Conservation (phyloP, 148 eudicot species). For the Cornus suecica region DNA sequence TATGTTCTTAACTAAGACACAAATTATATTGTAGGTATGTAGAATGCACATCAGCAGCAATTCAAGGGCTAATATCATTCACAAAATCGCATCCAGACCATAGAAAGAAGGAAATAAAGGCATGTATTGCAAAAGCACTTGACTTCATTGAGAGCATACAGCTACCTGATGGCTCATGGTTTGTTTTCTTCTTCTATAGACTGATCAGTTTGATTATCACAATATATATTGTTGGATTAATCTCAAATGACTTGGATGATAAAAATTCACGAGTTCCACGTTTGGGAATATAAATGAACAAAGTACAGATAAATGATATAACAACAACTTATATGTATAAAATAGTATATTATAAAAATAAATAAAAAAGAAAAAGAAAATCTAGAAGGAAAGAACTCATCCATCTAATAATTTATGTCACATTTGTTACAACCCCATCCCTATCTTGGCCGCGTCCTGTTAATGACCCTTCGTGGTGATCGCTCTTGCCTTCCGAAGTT, state of each 20-base stretch:
- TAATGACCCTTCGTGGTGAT: too few relatives aligned
- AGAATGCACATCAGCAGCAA: conserved; percentile 31
- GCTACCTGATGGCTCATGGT: conserved; percentile 38
- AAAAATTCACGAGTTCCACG: neutral
- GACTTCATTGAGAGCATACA: conserved; percentile 31
- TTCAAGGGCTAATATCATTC: conserved; percentile 24
- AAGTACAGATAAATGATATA: too few relatives aligned
- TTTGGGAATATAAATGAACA: neutral
- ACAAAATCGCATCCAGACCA: conserved; percentile 22
- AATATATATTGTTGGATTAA: neutral
- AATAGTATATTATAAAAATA: too few relatives aligned
- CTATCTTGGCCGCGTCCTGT: too few relatives aligned
- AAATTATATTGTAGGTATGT: conserved; percentile 27
- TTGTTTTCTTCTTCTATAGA: neutral
- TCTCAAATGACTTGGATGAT: neutral
- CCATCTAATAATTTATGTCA: neutral
- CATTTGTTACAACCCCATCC: too few relatives aligned
- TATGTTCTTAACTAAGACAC: neutral
- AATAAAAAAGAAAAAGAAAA: too few relatives aligned
- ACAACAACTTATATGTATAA: neutral
- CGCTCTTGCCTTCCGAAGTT: too few relatives aligned
- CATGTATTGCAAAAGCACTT: conserved; percentile 25
- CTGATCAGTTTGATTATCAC: neutral
- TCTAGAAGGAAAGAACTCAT: neutral
- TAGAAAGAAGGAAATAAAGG: conserved; percentile 25